Base-by-base conservation (phyloP, 1,284 basidiomycete genomes). In the Pseudomicrostroma phylloplanum region DNA sequence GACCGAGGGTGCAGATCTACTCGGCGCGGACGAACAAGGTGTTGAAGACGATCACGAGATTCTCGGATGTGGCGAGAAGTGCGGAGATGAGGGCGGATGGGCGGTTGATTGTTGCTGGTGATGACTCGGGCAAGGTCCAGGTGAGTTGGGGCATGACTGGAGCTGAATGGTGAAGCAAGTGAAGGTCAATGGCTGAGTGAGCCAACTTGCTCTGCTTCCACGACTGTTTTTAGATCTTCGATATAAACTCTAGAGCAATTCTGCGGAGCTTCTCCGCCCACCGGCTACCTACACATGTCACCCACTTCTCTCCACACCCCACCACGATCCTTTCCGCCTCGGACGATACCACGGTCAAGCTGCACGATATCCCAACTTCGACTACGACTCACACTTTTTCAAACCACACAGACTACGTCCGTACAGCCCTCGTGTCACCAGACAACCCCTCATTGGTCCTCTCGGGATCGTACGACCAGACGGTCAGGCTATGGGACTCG, bases 331-430 rank as follows among this genome's bases (percentile, higher is more conserved):
- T 98, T 46, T 92, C 94, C 2, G 94, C 92, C 69, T 96, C 93
- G 1, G 96, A 98, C 80, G 96, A 99, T 79, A 89, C 89, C 3
- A 94, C 92, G 12, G 90, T 91, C 58, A 88, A 88, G 78, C 82
- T 98, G 1, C 97, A 92, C 90, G 96, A 98, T 80, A 86, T 98
- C 7, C 90, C 94, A 8, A 92, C 93, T 6, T 89, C 96, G 79
- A 84, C 87, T 1, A 83, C 87, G 30, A 81, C 94, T 57, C 83
- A 85, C 25, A 91, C 89, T 15, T 92, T 98, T 74, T 82, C 84
- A 26, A 85, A 87, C 39, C 94, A 98, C 77, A 86, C 89, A 39
- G 96, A 98, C 82, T 98, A 98, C 77, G 92, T 99, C 67, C 91
- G 96, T 21, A 86, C 93, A 0, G 94, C 91, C 2, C 85, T 90